Conservation (phyloP, 345 rosid genomes). For the Sisymbrium altissimum region DNA sequence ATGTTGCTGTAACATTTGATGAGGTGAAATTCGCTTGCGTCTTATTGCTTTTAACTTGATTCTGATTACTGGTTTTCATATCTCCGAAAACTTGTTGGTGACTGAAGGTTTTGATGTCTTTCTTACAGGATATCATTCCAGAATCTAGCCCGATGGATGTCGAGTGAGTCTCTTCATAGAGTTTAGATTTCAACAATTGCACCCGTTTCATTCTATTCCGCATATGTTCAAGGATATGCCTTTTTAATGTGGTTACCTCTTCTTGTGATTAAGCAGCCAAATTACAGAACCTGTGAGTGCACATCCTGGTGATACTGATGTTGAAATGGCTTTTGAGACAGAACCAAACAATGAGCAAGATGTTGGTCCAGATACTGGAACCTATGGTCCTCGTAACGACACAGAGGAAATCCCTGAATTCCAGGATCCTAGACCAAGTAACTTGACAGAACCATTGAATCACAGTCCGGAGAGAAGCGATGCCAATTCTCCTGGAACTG, state of each 20-base stretch:
- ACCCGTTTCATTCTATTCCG: not conserved
- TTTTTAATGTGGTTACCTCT: constrained; percentile 2
- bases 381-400: constrained; percentile 37
- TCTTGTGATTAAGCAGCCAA: constrained; percentile 28
- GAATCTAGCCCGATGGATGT: constrained; percentile 37
- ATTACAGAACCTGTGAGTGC: constrained; percentile 17
- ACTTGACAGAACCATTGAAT: constrained; percentile 35
- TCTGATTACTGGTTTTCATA: not conserved
- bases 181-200: not conserved
- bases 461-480: constrained; percentile 10
- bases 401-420: constrained; percentile 26
- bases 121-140: constrained; percentile 45
- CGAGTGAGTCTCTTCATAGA: constrained; percentile 40
- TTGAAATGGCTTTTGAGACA: constrained; percentile 19
- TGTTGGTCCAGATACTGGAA: constrained; percentile 12
- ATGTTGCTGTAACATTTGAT: constrained; percentile 61
- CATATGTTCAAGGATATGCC: not conserved
- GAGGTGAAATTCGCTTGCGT: constrained; percentile 42
- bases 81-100: not conserved
- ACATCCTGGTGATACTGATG: constrained; percentile 23
- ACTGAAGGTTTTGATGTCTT: not conserved
- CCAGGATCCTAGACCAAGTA: constrained; percentile 34
- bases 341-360: constrained; percentile 32
- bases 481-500: constrained; percentile 32
- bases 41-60: not conserved